Evolutionary conservation across 441 rosid genomes (phyloP).

Genomic region (Bruguiera hainesii): DNA sequence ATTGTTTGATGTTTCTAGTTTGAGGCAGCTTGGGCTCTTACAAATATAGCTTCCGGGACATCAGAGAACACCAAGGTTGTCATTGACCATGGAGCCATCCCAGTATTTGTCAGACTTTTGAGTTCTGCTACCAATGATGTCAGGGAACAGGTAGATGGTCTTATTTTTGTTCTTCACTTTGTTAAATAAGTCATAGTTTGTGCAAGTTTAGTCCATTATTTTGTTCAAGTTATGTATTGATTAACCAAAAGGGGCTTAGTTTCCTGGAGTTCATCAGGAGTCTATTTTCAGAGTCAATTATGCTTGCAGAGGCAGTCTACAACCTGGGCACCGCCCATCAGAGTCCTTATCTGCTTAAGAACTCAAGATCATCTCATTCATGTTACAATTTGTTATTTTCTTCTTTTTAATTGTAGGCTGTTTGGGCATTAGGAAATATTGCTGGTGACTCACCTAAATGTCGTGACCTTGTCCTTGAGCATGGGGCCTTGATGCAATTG

Average conservation of each 20-base stretch:
- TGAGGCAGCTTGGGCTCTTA: slow-evolving; percentile 84
- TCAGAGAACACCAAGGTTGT: slow-evolving; percentile 75
- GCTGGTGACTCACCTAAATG: slow-evolving; percentile 91
- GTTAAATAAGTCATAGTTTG: neutral
- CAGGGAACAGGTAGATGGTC: slow-evolving; percentile 63
- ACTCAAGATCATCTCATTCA: neutral
- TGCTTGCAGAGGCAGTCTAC: too few relatives aligned
- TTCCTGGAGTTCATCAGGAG: neutral
- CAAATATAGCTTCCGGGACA: slow-evolving; percentile 81
- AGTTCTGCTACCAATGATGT: slow-evolving; percentile 75
- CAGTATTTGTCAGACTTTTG: slow-evolving; percentile 73
- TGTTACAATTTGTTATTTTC: neutral
- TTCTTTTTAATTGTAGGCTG: slow-evolving; percentile 43
- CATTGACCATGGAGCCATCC: slow-evolving; percentile 73
- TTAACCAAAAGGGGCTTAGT: too few relatives aligned
- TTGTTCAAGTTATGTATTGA: neutral
- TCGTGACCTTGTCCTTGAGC: slow-evolving; percentile 73
- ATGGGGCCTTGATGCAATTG: slow-evolving; percentile 63
- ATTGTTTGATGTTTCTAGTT: slow-evolving; percentile 34
- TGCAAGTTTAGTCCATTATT: neutral
- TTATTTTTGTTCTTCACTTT: neutral
- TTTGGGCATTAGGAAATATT: slow-evolving; percentile 88
- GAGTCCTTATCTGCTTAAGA: neutral
- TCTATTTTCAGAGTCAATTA: neutral
- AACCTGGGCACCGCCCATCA: too few relatives aligned